These are phyloP conservation scores for Mycena kentingensis DNA, from an alignment of 768 basidiomycete species.

Conservation along the genomic window DNA sequence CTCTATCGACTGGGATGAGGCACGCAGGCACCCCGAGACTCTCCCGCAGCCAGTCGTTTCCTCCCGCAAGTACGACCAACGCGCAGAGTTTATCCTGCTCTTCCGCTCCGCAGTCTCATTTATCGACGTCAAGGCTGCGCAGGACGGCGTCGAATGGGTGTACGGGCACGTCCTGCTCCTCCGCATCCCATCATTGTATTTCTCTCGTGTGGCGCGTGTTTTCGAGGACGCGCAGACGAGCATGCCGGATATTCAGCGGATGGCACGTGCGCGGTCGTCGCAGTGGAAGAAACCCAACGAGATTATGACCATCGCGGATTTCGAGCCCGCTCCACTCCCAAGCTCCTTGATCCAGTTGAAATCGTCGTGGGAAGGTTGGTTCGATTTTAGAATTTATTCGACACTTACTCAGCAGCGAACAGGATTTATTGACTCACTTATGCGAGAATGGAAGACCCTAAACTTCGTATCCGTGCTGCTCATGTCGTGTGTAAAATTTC, in stretches of 20 bases:
- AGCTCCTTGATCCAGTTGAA: conserved; percentile 35
- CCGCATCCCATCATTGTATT: conserved; percentile 55
- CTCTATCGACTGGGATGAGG: too few relatives aligned
- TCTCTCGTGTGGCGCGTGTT: conserved; percentile 54
- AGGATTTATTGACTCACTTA: conserved; percentile 19
- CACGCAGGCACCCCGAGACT: too few relatives aligned
- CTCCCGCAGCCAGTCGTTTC: too few relatives aligned
- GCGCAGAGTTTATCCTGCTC: too few relatives aligned
- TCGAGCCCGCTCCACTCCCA: conserved; percentile 39
- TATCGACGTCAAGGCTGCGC: background rate
- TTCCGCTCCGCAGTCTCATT: background rate
- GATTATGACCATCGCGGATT: conserved; percentile 21
- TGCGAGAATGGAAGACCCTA: conserved; percentile 62
- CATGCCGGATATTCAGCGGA: conserved; percentile 39
- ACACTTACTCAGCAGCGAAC: too few relatives aligned
- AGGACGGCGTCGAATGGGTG: background rate
- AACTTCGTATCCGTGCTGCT: conserved; percentile 55
- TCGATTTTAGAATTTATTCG: too few relatives aligned
- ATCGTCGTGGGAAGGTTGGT: conserved; percentile 18
- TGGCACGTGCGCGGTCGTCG: conserved; percentile 10
- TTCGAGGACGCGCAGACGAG: conserved; percentile 58
- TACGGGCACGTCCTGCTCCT: conserved; percentile 33
- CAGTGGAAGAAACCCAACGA: conserved; percentile 15
- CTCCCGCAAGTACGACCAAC: too few relatives aligned
- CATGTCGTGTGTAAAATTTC: conserved; percentile 8